These are phyloP conservation scores for Beauveria sp. DNA, from an alignment of 2,329 filamentous ascomycete species.

Conservation along the genomic window DNA sequence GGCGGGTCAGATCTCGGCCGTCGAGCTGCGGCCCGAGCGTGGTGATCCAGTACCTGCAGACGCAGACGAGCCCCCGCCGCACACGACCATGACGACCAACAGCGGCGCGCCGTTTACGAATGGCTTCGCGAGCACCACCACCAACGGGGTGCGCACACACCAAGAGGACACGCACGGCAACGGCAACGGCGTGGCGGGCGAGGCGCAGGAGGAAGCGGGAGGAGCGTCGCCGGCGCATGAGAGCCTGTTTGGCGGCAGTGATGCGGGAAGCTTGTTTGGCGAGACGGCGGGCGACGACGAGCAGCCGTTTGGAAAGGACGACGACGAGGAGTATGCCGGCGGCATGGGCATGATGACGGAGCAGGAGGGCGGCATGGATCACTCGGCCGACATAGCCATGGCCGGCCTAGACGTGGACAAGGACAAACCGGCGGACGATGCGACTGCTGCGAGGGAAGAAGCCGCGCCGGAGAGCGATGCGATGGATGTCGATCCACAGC, in stretches of 20 bases:
- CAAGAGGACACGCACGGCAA: slow-evolving; percentile 16
- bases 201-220: slow-evolving; percentile 32
- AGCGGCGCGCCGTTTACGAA: slow-evolving; percentile 50
- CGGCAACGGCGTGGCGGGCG: slow-evolving; percentile 25
- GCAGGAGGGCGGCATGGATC: slow-evolving; percentile 32
- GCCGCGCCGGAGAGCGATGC: slow-evolving; percentile 16
- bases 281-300: slow-evolving; percentile 47
- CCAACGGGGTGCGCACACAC: slow-evolving; percentile 35
- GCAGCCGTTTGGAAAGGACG: slow-evolving; percentile 67
- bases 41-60: slow-evolving; percentile 69
- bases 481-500: slow-evolving; percentile 23
- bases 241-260: slow-evolving; percentile 76
- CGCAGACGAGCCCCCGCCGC: slow-evolving; percentile 46
- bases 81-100: slow-evolving; percentile 68
- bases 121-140: slow-evolving; percentile 27
- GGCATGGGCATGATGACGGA: slow-evolving; percentile 54
- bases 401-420: slow-evolving; percentile 23
- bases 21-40: slow-evolving; percentile 76
- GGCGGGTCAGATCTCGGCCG: slow-evolving; percentile 76
- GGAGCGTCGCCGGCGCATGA: slow-evolving; percentile 62
- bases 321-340: slow-evolving; percentile 75
- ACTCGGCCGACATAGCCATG: slow-evolving; percentile 37
- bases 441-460: slow-evolving; percentile 18
- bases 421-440: slow-evolving; percentile 19
- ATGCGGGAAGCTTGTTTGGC: slow-evolving; percentile 79